Base-by-base conservation (phyloP, 2,329 filamentous ascomycete genomes). In the Purpureocillium lavendulum region DNA sequence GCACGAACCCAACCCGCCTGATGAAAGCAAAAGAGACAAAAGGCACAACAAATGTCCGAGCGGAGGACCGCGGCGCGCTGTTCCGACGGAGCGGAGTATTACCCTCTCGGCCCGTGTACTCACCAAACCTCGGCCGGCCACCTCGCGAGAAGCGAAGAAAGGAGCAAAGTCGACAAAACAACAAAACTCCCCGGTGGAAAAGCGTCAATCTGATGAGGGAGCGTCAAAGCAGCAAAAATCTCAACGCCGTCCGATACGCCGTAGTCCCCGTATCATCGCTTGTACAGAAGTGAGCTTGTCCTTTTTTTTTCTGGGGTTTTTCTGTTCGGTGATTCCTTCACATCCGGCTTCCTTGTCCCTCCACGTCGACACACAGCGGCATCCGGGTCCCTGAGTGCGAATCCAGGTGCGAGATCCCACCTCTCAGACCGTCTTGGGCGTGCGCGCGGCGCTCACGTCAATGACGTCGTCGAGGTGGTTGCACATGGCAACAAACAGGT, bases 381-480 rank as follows among this genome's bases (percentile, higher is more conserved):
- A 10, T 26, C 6, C 17, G 12, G 35, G 29, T 11, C 18, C 35
- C 35, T 26, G 35, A 14, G 13, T 31, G n/a, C 28, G 35, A 3
- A 21, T 26, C 28, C 26, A 26, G 18, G 4, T 13, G 7, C 35
- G 30, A 14, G n/a, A 26, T 42, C 43, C 41, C 33, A 16, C 43
- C 41, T 18, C 44, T 75, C 59, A 78, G 60, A 77, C 69, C 37
- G 72, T 75, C 65, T 66, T 72, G 43, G 75, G 73, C 45, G 71
- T 71, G 48, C 71, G 67, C 59, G 73, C 76, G 62, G 81, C 84
- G 77, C 77, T 83, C 65, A 87, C 80, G 61, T 92, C 87, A 67
- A 87, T 83, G 67, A 96, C 80, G 66, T 96, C 89, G 76, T 96
- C 89, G 59, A 96, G 84, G 71, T 95, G 89, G 70, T 95, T 96